phyloP scores from a whole-genome alignment of 768 basidiomycete species.

The Tricholoma saponaceum region DNA sequence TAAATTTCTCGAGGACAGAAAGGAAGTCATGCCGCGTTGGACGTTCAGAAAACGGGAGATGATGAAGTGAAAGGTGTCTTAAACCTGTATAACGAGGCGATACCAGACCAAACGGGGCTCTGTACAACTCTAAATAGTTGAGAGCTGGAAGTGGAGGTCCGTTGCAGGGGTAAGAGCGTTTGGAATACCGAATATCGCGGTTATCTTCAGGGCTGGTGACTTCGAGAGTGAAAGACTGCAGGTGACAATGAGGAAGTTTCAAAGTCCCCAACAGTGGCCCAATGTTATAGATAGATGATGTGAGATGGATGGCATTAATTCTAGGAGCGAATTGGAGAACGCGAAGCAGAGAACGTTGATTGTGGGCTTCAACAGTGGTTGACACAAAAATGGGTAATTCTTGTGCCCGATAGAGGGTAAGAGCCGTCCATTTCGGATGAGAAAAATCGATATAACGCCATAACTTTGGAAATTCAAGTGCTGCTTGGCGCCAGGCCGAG shows the following conservation, averaged over 20 bases:
- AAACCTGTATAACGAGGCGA: conserved; percentile 32
- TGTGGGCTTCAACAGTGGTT: conserved; percentile 25
- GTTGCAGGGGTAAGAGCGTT: conserved; percentile 23
- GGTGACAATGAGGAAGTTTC: conserved; percentile 29
- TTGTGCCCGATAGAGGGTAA: conserved; percentile 29
- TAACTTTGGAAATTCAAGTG: conserved; percentile 26
- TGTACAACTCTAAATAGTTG: conserved; percentile 30
- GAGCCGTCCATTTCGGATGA: conserved; percentile 26
- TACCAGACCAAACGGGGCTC: conserved; percentile 33
- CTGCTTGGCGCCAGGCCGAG: conserved; percentile 30
- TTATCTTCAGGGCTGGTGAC: conserved; percentile 19
- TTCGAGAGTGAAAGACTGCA: conserved; percentile 31
- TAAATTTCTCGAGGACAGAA: conserved; percentile 27
- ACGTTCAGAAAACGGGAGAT: conserved; percentile 33
- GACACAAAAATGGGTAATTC: conserved; percentile 28
- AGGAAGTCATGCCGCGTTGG: conserved; percentile 30
- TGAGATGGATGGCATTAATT: conserved; percentile 31
- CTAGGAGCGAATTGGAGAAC: conserved; percentile 32
- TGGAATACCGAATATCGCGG: conserved; percentile 18
- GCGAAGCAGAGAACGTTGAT: conserved; percentile 26
- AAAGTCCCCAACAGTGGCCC: conserved; percentile 30
- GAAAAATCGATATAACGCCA: conserved; percentile 39
- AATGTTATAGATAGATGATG: conserved; percentile 29
- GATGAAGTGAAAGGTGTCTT: conserved; percentile 30
- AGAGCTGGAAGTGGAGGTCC: conserved; percentile 28